phyloP scores from a whole-genome alignment of 1,284 basidiomycete species.

The Porogramme epimiltina region DNA sequence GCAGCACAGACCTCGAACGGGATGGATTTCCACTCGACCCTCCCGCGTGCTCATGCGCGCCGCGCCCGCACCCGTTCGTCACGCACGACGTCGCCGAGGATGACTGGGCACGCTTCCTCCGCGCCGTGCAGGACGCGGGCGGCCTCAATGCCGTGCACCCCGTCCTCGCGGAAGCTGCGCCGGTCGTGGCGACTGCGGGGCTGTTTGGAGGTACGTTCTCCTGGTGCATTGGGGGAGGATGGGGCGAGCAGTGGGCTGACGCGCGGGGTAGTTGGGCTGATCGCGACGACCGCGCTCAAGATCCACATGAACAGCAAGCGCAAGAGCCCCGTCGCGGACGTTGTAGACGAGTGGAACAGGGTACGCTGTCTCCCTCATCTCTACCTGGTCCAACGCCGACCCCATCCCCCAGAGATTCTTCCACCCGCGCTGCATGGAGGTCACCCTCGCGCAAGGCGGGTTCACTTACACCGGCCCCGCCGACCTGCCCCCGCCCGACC shows the following conservation, averaged over 20 bases:
- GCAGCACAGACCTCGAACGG: slow-evolving; percentile 12
- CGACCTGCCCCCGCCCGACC: slow-evolving; percentile 5
- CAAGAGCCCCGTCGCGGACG: slow-evolving; percentile 15
- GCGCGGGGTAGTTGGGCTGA: slow-evolving; percentile 1
- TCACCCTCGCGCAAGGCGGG: slow-evolving; percentile 19
- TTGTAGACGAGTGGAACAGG: slow-evolving; percentile 21
- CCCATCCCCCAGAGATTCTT: slow-evolving; percentile 17
- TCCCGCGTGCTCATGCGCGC: slow-evolving; percentile 17
- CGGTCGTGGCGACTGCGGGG: slow-evolving; percentile 3
- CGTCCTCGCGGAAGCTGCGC: slow-evolving; percentile 11
- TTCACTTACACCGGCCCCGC: slow-evolving; percentile 11
- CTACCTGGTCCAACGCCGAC: not conserved
- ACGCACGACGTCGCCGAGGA: slow-evolving; percentile 23
- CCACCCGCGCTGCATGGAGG: slow-evolving; percentile 23
- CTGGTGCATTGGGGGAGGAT: not conserved
- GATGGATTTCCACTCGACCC: slow-evolving; percentile 20
- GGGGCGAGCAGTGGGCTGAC: not conserved
- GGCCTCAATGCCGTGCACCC: slow-evolving; percentile 7
- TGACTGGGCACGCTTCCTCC: slow-evolving; percentile 24
- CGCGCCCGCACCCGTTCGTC: slow-evolving; percentile 24
- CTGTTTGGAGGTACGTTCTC: slow-evolving; percentile 3
- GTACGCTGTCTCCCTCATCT: not conserved
- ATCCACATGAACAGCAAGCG: slow-evolving; percentile 12
- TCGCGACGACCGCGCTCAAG: slow-evolving; percentile 7
- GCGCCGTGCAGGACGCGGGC: slow-evolving; percentile 16